Evolutionary conservation across 345 rosid genomes (phyloP), one percentile per base, ranked within the genome.

Genomic region (Xanthoceras sorbifolium): DNA sequence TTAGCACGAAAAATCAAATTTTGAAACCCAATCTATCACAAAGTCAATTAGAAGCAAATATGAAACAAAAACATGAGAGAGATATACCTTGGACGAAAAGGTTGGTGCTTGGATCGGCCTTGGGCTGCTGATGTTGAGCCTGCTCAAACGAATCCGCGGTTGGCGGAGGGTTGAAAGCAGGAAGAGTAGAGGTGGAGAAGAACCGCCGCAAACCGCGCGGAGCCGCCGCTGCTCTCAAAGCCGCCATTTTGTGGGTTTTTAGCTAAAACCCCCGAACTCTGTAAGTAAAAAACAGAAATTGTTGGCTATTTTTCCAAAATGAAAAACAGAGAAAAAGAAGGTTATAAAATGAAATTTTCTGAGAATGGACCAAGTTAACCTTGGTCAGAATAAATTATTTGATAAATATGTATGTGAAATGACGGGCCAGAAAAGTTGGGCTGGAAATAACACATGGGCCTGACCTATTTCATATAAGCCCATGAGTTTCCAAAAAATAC

Each of bases 31-130:
- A 0, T 2, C n/a, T 6, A 57, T 57, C 62, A 17, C 62, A 9
- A n/a, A n/a, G n/a, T n/a, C n/a, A n/a, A n/a, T 10, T 4, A n/a
- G n/a, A n/a, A n/a, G n/a, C n/a, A n/a, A n/a, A n/a, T n/a, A n/a
- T n/a, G n/a, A n/a, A n/a, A n/a, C n/a, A n/a, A n/a, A n/a, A 0
- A 17, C 69, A 17, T 7, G 22, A 36, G 38, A 14, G 4, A 29
- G 36, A 32, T 64, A 50, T 80, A 72, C 97, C 95, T 9, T 95
- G 90, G 83, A 92, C 89, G 66, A 92, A 94, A 79, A 94, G 94
- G 76, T 92, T 89, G 73, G 91, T 80, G 84, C 82, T 92, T 69
- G 98, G 97, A 59, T 89, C 89, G 6, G 92, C 92, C 83, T 87
- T 79, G 4, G 76, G 76, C 31, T 46, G 76, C 2, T 86, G 87